Conservation (phyloP, 2,329 filamentous ascomycete species). For the Paecilomyces formosus region DNA sequence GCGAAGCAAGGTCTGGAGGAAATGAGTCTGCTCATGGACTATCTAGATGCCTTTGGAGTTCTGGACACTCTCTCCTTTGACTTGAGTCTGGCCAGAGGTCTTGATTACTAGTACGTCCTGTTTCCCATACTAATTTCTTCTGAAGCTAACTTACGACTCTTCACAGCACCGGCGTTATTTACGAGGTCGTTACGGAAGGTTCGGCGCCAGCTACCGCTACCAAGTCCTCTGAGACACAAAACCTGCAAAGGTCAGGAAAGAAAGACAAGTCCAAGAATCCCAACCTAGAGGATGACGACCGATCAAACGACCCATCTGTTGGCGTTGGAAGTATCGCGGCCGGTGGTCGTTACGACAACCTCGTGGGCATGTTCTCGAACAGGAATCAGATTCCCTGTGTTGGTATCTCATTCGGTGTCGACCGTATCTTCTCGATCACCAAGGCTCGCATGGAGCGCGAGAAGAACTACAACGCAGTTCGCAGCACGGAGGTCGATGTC, state of each 20-base stretch:
- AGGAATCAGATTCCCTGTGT: slow-evolving; percentile 84
- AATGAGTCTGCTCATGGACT: slow-evolving; percentile 71
- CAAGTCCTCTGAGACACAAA: slow-evolving; percentile 28
- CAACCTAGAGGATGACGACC: slow-evolving; percentile 55
- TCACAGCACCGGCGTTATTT: slow-evolving; percentile 71
- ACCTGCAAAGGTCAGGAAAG: slow-evolving; percentile 29
- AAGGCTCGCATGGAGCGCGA: slow-evolving; percentile 64
- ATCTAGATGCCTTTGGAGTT: slow-evolving; percentile 69
- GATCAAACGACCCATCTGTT: slow-evolving; percentile 69
- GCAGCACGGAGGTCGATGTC: slow-evolving; percentile 74
- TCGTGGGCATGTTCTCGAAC: slow-evolving; percentile 88
- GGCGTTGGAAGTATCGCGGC: slow-evolving; percentile 84
- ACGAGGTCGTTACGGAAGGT: slow-evolving; percentile 78
- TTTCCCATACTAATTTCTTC: neutral
- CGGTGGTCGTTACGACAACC: slow-evolving; percentile 83
- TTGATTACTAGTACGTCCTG: slow-evolving; percentile 69
- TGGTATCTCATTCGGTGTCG: slow-evolving; percentile 87
- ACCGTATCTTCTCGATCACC: slow-evolving; percentile 89
- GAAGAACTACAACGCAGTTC: slow-evolving; percentile 47
- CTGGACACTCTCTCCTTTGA: slow-evolving; percentile 77
- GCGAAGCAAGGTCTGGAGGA: slow-evolving; percentile 76
- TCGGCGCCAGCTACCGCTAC: slow-evolving; percentile 52
- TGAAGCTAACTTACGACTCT: neutral
- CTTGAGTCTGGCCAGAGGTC: slow-evolving; percentile 77
- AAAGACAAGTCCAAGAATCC: slow-evolving; percentile 43